These are phyloP conservation scores for Trifolium dubium DNA, from an alignment of 306 rosid species.

Conservation along the genomic window DNA sequence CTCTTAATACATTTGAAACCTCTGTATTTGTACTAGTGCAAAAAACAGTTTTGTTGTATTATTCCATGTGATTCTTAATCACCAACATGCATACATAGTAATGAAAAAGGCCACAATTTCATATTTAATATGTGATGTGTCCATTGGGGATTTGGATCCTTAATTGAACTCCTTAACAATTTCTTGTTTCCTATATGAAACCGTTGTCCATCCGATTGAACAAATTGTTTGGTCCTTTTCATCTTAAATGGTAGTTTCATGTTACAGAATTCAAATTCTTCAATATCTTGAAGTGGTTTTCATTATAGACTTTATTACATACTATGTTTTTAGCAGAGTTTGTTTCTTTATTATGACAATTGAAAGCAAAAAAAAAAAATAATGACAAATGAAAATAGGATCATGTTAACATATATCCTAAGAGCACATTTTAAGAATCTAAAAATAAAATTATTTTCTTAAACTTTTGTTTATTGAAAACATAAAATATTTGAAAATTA, in stretches of 20 bases:
- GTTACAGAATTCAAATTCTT: slow-evolving; percentile 2
- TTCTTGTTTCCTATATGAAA: not conserved
- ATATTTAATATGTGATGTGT: not conserved
- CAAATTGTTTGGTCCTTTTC: not conserved
- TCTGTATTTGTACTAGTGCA: slow-evolving; percentile 14
- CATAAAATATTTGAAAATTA: too few relatives aligned
- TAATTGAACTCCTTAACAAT: not conserved
- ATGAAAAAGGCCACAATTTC: slow-evolving; percentile 2
- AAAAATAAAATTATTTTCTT: too few relatives aligned
- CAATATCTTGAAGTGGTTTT: not conserved
- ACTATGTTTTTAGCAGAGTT: not conserved
- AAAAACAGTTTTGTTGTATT: slow-evolving; percentile 6
- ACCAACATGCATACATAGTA: slow-evolving; percentile 19
- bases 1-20: slow-evolving; percentile 25
- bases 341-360: too few relatives aligned
- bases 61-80: slow-evolving; percentile 7
- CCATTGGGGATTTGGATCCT: slow-evolving; percentile 9
- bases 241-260: slow-evolving; percentile 9
- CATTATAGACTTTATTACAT: not conserved
- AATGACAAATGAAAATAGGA: too few relatives aligned
- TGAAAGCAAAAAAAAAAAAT: too few relatives aligned
- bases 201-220: not conserved
- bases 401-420: too few relatives aligned
- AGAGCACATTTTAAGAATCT: too few relatives aligned
- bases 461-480: too few relatives aligned